phyloP scores from a whole-genome alignment of 176 grass and related monocot species.

The Oryza rufipogon region DNA sequence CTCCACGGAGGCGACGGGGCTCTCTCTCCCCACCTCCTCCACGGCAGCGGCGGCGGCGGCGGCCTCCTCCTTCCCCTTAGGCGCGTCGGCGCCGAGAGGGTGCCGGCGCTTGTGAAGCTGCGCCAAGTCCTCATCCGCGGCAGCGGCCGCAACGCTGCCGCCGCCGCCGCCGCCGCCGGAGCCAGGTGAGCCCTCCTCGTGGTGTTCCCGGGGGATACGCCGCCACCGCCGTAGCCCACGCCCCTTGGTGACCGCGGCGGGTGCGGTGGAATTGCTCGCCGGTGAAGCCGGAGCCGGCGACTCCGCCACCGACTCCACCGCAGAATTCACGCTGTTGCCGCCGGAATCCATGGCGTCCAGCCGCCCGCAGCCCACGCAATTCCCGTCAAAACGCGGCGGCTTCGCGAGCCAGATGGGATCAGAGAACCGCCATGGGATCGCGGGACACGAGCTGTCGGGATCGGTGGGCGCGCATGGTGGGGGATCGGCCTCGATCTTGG shows the following conservation, averaged over 20 bases:
- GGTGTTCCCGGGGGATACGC: conserved; percentile 61
- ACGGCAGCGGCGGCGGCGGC: conserved; percentile 13
- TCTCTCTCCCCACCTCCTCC: conserved; percentile 44
- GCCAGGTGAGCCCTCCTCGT: conserved; percentile 44
- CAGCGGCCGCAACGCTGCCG: not conserved
- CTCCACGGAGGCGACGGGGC: conserved; percentile 71
- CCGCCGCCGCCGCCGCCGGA: conserved; percentile 19
- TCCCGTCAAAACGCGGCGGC: conserved; percentile 29
- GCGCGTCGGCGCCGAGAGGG: conserved; percentile 23
- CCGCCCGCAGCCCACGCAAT: conserved; percentile 1
- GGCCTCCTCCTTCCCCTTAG: conserved; percentile 49
- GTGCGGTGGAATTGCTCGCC: not conserved
- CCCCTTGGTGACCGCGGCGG: conserved; percentile 41
- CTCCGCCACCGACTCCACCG: conserved; percentile 42
- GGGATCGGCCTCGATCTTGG: conserved; percentile 18
- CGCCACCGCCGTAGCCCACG: conserved; percentile 65
- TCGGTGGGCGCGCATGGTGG: conserved; percentile 23
- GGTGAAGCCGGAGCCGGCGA: conserved; percentile 33
- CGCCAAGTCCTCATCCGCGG: conserved; percentile 35
- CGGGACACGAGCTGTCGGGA: not conserved
- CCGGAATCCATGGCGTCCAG: conserved; percentile 48
- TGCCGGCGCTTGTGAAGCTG: conserved; percentile 74
- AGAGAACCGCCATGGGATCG: not conserved
- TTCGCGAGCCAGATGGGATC: conserved; percentile 29
- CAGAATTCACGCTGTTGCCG: conserved; percentile 36